Evolutionary conservation across 1,284 basidiomycete species (phyloP), one percentile per base, ranked within the genome.

Genomic region (Ceratobasidium sp.): DNA sequence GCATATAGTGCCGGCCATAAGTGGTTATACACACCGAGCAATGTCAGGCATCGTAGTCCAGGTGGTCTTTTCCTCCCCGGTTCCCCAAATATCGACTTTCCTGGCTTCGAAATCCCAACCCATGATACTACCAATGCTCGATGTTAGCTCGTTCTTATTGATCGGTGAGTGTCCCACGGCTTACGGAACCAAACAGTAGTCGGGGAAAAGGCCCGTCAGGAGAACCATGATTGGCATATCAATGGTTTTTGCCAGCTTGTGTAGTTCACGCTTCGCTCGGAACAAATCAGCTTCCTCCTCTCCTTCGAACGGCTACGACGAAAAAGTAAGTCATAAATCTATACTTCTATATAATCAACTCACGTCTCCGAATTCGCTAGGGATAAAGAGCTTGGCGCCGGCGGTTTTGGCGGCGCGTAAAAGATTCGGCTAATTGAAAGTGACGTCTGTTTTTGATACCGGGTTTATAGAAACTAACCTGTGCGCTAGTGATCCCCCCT

Each of bases 21-120:
- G 28, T 49, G 23, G 53, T 68, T 39, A 6, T n/a, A 3, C 71
- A 4, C 51, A 79, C 64, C 78, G 78, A 42, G 78, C 78, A 53
- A 76, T 61, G 26, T 79, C 78, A 18, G 63, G 63, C 71, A 79
- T 76, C 2, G 56, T 68, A 1, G 78, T 79, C 78, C 78, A 79
- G 15, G 71, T 69, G 12, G 44, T 58, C 15, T 73, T 66, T 49
- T 73, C 73, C 18, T 79, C 33, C 44, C 78, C 78, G 7, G 71
- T 69, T 0, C 78, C 78, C 46, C 67, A 79, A 20, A 79, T 79
- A n/a, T 61, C 64, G 23, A 69, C 63, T n/a, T 75, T 69, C 42
- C 69, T 67, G 10, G 51, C n/a, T 18, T 76, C 56, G 20, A 76
- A 61, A 64, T 79, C 56, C 56, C 69, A 67, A 26, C 71, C 77